Percentiles rank a stretch among this genome's conserved stretches.
Evolutionary conservation across 2,329 filamentous ascomycete genomes (phyloP).

Genomic region (Tympanopsis confertula): DNA sequence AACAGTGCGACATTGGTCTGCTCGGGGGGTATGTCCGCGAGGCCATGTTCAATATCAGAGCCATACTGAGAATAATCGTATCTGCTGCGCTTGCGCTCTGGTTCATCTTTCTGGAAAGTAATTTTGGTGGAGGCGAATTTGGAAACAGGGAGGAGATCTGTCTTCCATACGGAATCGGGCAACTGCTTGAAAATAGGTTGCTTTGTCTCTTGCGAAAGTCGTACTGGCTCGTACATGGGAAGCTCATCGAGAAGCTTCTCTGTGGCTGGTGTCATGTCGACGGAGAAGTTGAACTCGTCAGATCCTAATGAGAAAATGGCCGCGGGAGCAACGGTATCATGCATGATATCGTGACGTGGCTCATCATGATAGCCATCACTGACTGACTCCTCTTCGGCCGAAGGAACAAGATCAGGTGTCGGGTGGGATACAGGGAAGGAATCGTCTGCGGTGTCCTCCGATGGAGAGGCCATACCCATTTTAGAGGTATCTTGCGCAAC

Average conservation of each 20-base stretch:
- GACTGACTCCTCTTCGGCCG: neutral
- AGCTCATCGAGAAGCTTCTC: slow-evolving; percentile 72
- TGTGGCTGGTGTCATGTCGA: slow-evolving; percentile 62
- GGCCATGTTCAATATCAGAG: slow-evolving; percentile 43
- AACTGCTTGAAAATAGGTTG: slow-evolving; percentile 44
- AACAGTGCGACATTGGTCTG: slow-evolving; percentile 77
- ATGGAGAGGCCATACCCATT: slow-evolving; percentile 12
- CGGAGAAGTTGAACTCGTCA: slow-evolving; percentile 69
- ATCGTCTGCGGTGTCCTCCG: slow-evolving; percentile 2
- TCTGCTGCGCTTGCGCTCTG: slow-evolving; percentile 67
- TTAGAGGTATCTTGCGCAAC: slow-evolving; percentile 15
- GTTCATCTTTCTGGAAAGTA: slow-evolving; percentile 51
- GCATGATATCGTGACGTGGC: neutral
- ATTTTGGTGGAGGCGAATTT: slow-evolving; percentile 79
- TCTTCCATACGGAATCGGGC: slow-evolving; percentile 62
- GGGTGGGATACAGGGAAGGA: neutral
- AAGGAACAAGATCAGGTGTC: neutral
- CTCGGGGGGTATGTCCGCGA: slow-evolving; percentile 47
- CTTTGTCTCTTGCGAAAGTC: slow-evolving; percentile 46
- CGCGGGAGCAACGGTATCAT: slow-evolving; percentile 48
- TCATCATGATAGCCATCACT: neutral
- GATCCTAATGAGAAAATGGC: slow-evolving; percentile 74
- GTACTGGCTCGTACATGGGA: slow-evolving; percentile 62
- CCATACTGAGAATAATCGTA: slow-evolving; percentile 71
- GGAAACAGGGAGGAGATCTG: slow-evolving; percentile 70